Conservation (phyloP, 352 stramenopile genomes). For the Phytopythium aichiense region DNA sequence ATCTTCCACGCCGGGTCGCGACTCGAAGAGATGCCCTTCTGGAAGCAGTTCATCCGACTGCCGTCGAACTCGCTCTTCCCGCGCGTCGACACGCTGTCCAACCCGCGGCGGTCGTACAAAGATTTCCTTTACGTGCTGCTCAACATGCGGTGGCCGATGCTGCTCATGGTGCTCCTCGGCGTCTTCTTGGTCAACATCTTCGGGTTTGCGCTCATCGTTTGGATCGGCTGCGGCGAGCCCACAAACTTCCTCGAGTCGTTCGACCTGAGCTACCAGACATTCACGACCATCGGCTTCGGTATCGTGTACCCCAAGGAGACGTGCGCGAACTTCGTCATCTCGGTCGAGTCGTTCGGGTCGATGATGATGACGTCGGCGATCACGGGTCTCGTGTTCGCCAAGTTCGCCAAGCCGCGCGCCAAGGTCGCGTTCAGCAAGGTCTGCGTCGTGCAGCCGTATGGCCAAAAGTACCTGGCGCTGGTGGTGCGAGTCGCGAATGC, state of each 20-base stretch:
- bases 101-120: conserved; percentile 73
- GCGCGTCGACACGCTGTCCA: conserved; percentile 45
- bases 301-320: conserved; percentile 61
- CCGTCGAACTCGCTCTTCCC: conserved; percentile 75
- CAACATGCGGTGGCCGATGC: conserved; percentile 78
- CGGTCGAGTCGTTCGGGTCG: conserved; percentile 73
- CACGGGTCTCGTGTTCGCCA: conserved; percentile 80
- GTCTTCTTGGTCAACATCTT: conserved; percentile 68
- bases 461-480: conserved; percentile 64
- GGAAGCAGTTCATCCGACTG: conserved; percentile 63
- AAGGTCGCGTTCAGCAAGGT: conserved; percentile 82
- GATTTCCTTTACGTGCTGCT: conserved; percentile 81
- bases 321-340: conserved; percentile 69
- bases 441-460: conserved; percentile 72
- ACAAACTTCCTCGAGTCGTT: conserved; percentile 54
- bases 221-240: conserved; percentile 48
- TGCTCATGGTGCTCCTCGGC: conserved; percentile 51
- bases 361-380: conserved; percentile 80
- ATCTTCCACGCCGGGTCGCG: conserved; percentile 72
- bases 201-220: conserved; percentile 45
- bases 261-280: conserved; percentile 81
- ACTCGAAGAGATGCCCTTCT: conserved; percentile 60
- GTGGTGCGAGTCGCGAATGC: conserved; percentile 79
- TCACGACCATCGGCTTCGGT: conserved; percentile 83
- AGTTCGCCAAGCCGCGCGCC: conserved; percentile 73